Conservation (phyloP, 192 early-diverging fungal species). For the Entomortierella chlamydospora region DNA sequence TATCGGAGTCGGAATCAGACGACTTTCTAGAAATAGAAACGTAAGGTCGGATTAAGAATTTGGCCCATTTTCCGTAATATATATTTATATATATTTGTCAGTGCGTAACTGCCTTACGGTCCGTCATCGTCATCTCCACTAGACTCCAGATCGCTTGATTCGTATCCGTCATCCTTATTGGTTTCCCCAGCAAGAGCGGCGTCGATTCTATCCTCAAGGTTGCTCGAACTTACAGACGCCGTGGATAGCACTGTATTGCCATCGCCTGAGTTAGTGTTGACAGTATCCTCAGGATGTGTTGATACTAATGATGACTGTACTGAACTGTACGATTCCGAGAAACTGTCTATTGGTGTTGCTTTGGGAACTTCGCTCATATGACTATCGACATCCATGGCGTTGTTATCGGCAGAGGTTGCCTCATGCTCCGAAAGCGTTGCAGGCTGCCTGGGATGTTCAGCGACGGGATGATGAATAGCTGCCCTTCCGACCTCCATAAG, state of each 20-base stretch:
- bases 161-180: constrained; percentile 49
- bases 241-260: background rate
- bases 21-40: constrained; percentile 18
- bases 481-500: constrained; percentile 15
- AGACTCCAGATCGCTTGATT: constrained; percentile 59
- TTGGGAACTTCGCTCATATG: constrained; percentile 4
- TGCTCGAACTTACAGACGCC: background rate
- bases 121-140: constrained; percentile 49
- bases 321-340: background rate
- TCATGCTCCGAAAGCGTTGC: background rate
- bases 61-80: too few species aligned
- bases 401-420: background rate
- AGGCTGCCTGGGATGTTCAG: background rate
- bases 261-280: background rate
- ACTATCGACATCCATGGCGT: constrained; percentile 30
- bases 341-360: constrained; percentile 4
- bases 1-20: constrained; percentile 31
- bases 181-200: constrained; percentile 38
- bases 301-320: background rate
- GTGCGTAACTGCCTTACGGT: constrained; percentile 11
- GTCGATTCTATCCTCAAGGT: constrained; percentile 47
- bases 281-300: background rate
- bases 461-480: background rate
- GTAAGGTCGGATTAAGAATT: background rate
- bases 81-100: background rate